phyloP scores from a whole-genome alignment of 2,329 filamentous ascomycete genomes.

The Aspergillus sp. region DNA sequence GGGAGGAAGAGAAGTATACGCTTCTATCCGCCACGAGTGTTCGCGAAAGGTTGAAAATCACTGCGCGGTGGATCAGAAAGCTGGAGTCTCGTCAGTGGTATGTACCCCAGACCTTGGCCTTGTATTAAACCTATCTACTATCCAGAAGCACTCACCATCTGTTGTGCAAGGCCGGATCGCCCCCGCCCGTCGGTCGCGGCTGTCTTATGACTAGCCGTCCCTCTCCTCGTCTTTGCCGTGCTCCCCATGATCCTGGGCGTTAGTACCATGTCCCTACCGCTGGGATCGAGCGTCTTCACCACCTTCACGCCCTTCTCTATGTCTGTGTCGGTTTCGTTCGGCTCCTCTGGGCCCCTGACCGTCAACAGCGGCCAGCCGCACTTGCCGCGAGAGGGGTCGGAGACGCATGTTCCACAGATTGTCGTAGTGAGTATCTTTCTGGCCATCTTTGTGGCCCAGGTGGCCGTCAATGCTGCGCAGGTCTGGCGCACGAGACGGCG shows the following conservation, averaged over 20 bases:
- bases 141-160: slow-evolving; percentile 12
- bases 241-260: slow-evolving; percentile 22
- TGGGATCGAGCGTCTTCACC: slow-evolving; percentile 27
- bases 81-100: slow-evolving; percentile 72
- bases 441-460: slow-evolving; percentile 28
- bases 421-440: slow-evolving; percentile 33
- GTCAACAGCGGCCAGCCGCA: slow-evolving; percentile 4
- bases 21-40: slow-evolving; percentile 73
- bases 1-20: slow-evolving; percentile 75
- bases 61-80: slow-evolving; percentile 72
- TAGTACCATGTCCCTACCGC: slow-evolving; percentile 20
- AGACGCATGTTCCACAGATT: slow-evolving; percentile 31
- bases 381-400: slow-evolving; percentile 8
- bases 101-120: slow-evolving; percentile 34
- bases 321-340: slow-evolving; percentile 36
- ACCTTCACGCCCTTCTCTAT: slow-evolving; percentile 36
- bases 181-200: slow-evolving; percentile 33
- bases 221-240: slow-evolving; percentile 34
- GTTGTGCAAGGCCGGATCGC: slow-evolving; percentile 27
- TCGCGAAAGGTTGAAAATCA: slow-evolving; percentile 77
- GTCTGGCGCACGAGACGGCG: slow-evolving; percentile 24
- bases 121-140: slow-evolving; percentile 3
- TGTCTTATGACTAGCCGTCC: slow-evolving; percentile 46
- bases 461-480: slow-evolving; percentile 29
- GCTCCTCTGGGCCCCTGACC: slow-evolving; percentile 15